Base-by-base conservation (phyloP, 495 filamentous ascomycete species). In the Xylaria flabelliformis region DNA sequence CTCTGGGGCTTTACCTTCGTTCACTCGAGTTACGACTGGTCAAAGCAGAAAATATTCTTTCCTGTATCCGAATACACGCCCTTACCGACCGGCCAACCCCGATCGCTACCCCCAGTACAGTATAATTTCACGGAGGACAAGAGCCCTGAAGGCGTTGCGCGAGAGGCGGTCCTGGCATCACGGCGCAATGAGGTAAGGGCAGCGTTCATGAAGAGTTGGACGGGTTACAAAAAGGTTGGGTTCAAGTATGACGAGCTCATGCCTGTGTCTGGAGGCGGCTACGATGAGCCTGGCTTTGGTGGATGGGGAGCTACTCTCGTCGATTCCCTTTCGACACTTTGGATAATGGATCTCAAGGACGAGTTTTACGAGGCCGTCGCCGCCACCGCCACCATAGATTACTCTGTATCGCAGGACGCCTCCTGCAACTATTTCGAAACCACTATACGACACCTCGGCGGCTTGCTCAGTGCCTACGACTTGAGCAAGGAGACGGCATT, bases 281-380 rank as follows among this genome's bases (percentile, higher is more conserved):
- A 78, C 74, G n/a, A 83, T 89, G 79, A 90, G 86, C 13, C 94
- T 90, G 80, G 91, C 24, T 98, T 98, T 81, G 94, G 91, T 72
- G 94, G 92, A 21, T 99, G 96, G 96, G 95, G 91, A 19, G 96
- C 95, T 9, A 97, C 95, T 0, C 80, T 99, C 63, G 93, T 99
- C 4, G 96, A 99, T 84, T 84, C 91, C 19, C 83, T 99, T 67
- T 95, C 98, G 80, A 95, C 94, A 0, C 83, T 99, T 13, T 99
- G 94, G 94, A 96, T 99, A 72, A 97, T 98, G 95, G 94, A 87
- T 15, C 76, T 98, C 80, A 90, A 91, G 81, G 86, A 93, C n/a
- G 94, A 98, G 50, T 99, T 98, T 78, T 86, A 93, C 59, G 90
- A 93, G 61, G 96, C 94, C n/a, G 89, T 94, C 36, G 88, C 92